Percentiles rank a stretch among this genome's conserved stretches.
Conservation (phyloP, 176 grass and related monocot species). For the Elaeis guineensis region DNA sequence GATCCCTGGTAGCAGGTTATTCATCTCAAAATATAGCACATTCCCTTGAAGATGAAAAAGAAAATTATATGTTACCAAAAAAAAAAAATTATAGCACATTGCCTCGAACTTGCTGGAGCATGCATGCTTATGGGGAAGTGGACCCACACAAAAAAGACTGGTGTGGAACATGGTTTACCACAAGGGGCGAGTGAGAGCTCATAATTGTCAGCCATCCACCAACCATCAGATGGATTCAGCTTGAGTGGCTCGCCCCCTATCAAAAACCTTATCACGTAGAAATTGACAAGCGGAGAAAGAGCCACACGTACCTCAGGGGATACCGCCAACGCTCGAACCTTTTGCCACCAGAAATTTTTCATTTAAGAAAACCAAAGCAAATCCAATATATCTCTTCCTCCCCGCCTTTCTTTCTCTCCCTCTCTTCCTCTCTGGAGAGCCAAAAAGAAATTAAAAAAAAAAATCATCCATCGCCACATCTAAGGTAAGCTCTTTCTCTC, state of each 20-base stretch:
- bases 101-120: too few species aligned
- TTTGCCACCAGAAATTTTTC: background rate
- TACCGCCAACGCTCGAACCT: background rate
- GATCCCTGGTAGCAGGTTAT: too few species aligned
- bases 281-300: constrained; percentile 1
- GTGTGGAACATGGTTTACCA: too few species aligned
- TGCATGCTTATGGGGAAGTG: too few species aligned
- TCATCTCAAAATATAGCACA: too few species aligned
- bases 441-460: background rate
- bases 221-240: too few species aligned
- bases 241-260: background rate
- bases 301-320: constrained; percentile 4
- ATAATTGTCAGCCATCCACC: too few species aligned
- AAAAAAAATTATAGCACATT: too few species aligned
- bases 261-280: constrained; percentile 11
- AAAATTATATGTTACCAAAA: too few species aligned
- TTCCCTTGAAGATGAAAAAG: too few species aligned
- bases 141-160: too few species aligned
- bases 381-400: background rate
- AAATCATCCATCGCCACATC: constrained; percentile 3
- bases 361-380: background rate
- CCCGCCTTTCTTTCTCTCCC: background rate
- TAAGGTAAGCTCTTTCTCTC: background rate
- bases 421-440: background rate
- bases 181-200: too few species aligned